A percentile compares a stretch with the other conserved stretches of the same genome.
Conservation (phyloP, 495 filamentous ascomycete species). For the Podospora fimiseda region DNA sequence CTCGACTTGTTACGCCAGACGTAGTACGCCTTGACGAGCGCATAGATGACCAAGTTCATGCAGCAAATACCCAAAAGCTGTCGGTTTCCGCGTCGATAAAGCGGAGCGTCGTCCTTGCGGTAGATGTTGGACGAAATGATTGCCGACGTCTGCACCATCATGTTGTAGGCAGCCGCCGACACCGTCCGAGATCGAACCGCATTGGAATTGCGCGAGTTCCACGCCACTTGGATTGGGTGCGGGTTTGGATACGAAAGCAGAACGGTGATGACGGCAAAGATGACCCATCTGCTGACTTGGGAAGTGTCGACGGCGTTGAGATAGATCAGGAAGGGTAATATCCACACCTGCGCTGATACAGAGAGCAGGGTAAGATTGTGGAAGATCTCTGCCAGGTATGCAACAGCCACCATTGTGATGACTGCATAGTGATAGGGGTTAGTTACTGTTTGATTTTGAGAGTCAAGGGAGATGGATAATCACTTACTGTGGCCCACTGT, state of each 20-base stretch:
- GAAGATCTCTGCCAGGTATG: constrained; percentile 45
- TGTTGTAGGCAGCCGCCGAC: constrained; percentile 55
- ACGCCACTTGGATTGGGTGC: constrained; percentile 59
- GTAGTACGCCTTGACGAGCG: constrained; percentile 56
- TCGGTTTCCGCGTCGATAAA: constrained; percentile 56
- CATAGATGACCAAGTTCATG: constrained; percentile 52
- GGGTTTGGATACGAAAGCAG: constrained; percentile 51
- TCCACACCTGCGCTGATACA: constrained; percentile 46
- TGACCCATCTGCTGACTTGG: constrained; percentile 45
- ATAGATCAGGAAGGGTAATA: constrained; percentile 51
- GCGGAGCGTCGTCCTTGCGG: constrained; percentile 53
- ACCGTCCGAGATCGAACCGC: constrained; percentile 51
- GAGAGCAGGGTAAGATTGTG: constrained; percentile 45
- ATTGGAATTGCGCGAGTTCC: constrained; percentile 56
- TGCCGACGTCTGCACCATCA: constrained; percentile 59
- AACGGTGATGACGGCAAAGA: constrained; percentile 51
- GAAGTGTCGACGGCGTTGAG: constrained; percentile 42
- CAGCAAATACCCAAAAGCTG: constrained; percentile 52
- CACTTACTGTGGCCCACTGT: constrained; percentile 31
- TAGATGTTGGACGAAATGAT: constrained; percentile 63
- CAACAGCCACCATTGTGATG: constrained; percentile 41
- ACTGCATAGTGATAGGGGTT: constrained; percentile 15
- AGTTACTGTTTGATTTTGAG: not conserved
- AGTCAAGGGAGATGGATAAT: too few relatives aligned
- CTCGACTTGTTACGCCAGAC: constrained; percentile 47